Percentiles rank a stretch among this genome's conserved stretches.
Evolutionary conservation across 2,329 filamentous ascomycete species (phyloP).

Genomic region (Aspergillus quadricinctus): DNA sequence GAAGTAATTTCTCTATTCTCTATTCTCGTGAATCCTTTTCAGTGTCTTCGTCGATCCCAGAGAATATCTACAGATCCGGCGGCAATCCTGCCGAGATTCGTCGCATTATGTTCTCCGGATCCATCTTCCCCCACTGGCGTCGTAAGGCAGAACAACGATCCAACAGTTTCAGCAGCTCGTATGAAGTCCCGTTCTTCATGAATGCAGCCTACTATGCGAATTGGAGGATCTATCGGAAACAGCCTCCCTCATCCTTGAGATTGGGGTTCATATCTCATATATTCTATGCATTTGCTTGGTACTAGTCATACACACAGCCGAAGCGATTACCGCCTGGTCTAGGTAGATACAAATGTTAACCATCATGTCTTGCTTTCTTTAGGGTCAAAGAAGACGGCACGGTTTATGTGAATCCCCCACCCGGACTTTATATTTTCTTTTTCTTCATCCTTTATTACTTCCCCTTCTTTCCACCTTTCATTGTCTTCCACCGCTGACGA

Average conservation of each 20-base stretch:
- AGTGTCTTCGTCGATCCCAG: not conserved
- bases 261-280: constrained; percentile 74
- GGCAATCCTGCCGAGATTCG: not conserved
- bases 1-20: not conserved
- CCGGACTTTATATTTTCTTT: not conserved
- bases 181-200: constrained; percentile 40
- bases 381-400: constrained; percentile 67
- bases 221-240: constrained; percentile 65
- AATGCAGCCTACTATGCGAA: constrained; percentile 87
- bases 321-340: constrained; percentile 2
- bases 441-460: constrained; percentile 1
- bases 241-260: constrained; percentile 69
- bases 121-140: constrained; percentile 22
- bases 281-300: constrained; percentile 75
- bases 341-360: constrained; percentile 21
- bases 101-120: constrained; percentile 16
- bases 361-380: constrained; percentile 16
- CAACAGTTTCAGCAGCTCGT: constrained; percentile 19
- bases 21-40: constrained; percentile 1
- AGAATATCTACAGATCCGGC: not conserved
- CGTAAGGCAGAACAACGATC: constrained; percentile 22
- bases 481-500: not conserved
- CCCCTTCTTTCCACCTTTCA: constrained; percentile 14
- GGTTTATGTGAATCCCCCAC: constrained; percentile 61
- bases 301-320: constrained; percentile 21